These are phyloP conservation scores for Linnemannia elongata DNA, from an alignment of 192 early-diverging fungal species.

Conservation along the genomic window DNA sequence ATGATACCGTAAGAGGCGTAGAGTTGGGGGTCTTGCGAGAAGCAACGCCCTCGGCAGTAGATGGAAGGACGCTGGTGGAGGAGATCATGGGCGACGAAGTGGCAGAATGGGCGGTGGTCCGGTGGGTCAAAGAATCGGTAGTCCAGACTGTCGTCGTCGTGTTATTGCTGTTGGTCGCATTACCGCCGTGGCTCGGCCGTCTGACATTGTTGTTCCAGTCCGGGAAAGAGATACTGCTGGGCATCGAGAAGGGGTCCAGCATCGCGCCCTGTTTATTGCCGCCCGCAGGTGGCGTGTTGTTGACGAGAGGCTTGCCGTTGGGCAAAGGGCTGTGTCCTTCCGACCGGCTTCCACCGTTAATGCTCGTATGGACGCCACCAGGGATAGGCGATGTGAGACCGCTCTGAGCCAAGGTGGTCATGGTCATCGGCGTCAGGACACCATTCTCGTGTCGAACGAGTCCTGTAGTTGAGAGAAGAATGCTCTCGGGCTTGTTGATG, in stretches of 20 bases:
- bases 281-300: neutral
- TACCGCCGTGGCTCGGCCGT: neutral
- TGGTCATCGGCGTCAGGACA: slow-evolving; percentile 16
- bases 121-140: slow-evolving; percentile 19
- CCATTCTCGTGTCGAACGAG: neutral
- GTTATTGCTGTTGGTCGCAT: neutral
- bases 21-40: neutral
- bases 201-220: slow-evolving; percentile 16
- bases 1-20: neutral
- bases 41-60: neutral
- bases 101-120: slow-evolving; percentile 17
- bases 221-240: slow-evolving; percentile 49
- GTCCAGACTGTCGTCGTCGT: slow-evolving; percentile 41
- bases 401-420: slow-evolving; percentile 29
- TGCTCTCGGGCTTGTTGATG: neutral
- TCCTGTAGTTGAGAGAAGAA: neutral
- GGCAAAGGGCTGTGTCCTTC: neutral
- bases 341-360: neutral
- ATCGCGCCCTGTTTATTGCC: slow-evolving; percentile 18
- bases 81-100: slow-evolving; percentile 1
- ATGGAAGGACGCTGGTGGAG: neutral
- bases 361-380: neutral
- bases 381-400: neutral
- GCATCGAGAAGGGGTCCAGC: slow-evolving; percentile 56
- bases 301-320: neutral